Conservation (phyloP, 768 basidiomycete species). For the Mycena vulgaris region DNA sequence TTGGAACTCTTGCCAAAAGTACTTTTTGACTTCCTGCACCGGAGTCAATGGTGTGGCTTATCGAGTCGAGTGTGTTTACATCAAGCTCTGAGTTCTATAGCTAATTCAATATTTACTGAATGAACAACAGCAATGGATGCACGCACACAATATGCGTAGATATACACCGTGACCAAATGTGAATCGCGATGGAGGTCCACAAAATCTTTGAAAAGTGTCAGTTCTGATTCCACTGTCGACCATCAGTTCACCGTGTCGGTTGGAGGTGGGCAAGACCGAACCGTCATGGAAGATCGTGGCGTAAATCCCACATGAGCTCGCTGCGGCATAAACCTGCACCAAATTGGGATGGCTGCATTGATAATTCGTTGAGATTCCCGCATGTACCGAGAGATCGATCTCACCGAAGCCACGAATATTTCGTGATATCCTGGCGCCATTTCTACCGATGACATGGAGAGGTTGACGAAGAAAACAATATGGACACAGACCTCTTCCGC, state of each 20-base stretch:
- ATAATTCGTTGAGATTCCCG: too few relatives aligned
- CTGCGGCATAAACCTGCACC: neutral
- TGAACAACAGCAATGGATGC: too few relatives aligned
- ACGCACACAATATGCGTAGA: neutral
- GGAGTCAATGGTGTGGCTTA: neutral
- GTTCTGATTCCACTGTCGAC: neutral
- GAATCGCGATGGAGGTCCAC: neutral
- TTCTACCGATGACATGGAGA: neutral
- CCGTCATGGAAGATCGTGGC: neutral
- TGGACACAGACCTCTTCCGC: neutral
- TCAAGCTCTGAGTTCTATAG: neutral
- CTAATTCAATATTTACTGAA: neutral
- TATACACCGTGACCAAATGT: neutral
- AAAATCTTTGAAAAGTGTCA: neutral
- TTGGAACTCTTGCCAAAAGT: neutral
- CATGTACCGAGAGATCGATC: neutral
- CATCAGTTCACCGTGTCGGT: neutral
- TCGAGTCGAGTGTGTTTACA: neutral
- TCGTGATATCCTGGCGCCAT: neutral
- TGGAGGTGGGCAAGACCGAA: neutral
- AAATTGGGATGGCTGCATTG: slow-evolving; percentile 1
- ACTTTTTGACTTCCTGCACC: neutral
- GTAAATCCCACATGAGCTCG: neutral
- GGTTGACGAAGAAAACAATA: neutral
- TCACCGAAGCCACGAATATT: neutral